Evolutionary conservation across 257 asterid genomes (phyloP).

Genomic region (Solanum tarapatanum): DNA sequence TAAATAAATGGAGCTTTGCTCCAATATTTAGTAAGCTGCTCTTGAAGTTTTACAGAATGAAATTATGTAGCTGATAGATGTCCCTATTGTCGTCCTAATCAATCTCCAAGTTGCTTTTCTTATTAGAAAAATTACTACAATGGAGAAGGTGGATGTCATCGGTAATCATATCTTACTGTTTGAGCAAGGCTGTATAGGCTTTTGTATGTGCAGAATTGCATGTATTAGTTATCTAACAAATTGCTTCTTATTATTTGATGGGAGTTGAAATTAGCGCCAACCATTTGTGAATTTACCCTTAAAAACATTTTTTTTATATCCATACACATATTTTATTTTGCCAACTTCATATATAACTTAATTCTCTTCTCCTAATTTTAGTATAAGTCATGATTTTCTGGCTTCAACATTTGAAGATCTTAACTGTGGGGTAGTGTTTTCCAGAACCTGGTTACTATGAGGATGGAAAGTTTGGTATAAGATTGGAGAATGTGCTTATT

Average conservation of each 20-base stretch:
- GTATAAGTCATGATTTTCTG: neutral
- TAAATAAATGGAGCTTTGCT: neutral
- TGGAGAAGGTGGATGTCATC: neutral
- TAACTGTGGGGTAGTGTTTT: slow-evolving; percentile 7
- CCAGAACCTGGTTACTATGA: slow-evolving; percentile 97
- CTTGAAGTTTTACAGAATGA: neutral
- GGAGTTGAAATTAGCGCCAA: neutral
- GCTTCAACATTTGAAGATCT: neutral
- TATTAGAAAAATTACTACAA: neutral
- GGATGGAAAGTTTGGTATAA: slow-evolving; percentile 89
- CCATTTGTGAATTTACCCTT: neutral
- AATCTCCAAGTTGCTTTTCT: neutral
- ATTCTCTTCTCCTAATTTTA: neutral
- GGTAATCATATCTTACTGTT: neutral
- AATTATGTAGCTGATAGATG: neutral
- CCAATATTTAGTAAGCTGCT: neutral
- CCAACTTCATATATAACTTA: neutral
- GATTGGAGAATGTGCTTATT: slow-evolving; percentile 89
- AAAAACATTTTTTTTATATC: neutral
- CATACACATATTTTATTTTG: neutral
- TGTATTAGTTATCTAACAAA: neutral
- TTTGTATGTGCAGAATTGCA: neutral
- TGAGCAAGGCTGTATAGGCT: neutral
- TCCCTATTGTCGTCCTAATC: neutral
- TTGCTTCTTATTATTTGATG: neutral